phyloP scores from a whole-genome alignment of 805 yeast genomes.

The Saccharomycopsis fermentans region DNA sequence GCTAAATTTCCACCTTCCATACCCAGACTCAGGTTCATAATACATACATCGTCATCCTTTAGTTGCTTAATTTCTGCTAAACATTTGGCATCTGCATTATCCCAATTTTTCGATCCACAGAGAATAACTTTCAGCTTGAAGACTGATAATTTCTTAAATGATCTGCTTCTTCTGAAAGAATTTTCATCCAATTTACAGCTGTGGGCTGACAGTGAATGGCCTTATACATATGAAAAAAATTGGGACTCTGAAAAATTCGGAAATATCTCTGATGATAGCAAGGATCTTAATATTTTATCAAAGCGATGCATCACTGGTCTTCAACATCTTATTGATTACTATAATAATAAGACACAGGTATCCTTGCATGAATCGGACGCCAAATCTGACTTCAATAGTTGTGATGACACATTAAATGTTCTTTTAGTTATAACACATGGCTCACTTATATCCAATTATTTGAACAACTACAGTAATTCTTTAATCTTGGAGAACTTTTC shows the following conservation, averaged over 20 bases:
- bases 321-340: constrained; percentile 5
- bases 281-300: not conserved
- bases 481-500: not conserved
- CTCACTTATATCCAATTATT: constrained; percentile 10
- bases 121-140: not conserved
- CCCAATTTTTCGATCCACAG: not conserved
- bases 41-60: constrained; percentile 12
- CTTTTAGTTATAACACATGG: constrained; percentile 12
- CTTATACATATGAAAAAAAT: not conserved
- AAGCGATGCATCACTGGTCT: constrained; percentile 7
- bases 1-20: not conserved
- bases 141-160: constrained; percentile 10
- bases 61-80: constrained; percentile 5
- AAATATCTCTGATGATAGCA: not conserved
- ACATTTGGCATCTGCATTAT: not conserved
- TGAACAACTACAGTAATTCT: constrained; percentile 8
- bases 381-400: not conserved
- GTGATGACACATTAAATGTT: not conserved
- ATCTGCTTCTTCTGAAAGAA: not conserved
- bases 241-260: not conserved
- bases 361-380: not conserved
- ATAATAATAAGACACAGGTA: not conserved
- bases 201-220: not conserved
- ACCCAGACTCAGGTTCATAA: not conserved
- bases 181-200: not conserved